Base-by-base conservation (phyloP, 228 moss, liverwort and hornwort genomes). In the Sphagnum fallax region DNA sequence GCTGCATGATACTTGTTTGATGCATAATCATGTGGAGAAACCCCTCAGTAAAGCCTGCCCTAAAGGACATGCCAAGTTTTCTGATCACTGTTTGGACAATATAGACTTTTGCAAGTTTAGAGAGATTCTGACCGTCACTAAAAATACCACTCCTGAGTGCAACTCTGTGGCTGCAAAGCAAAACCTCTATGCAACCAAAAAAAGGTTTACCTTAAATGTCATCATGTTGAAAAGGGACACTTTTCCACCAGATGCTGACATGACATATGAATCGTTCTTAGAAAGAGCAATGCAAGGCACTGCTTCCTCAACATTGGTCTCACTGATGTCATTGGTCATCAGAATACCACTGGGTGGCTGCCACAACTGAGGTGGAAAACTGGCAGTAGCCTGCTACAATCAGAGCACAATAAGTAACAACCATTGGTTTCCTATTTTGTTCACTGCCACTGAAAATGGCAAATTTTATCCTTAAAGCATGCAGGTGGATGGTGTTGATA, bases 161-260 rank as follows among this genome's bases (percentile, higher is more conserved):
- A 32, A 32, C 1, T 32, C 32, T 32, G 2, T 32, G 32, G 32
- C 32, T 32, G 32, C 32, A 32, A 32, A 32, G 32, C 32, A 32
- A 32, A 32, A 32, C 32, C 32, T 32, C 32, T 32, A 32, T 32
- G 32, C 32, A 32, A 14, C 14, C 60, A 60, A 11, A 60, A 60
- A 60, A 60, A 60, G 13, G 13, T 4, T 62, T 67, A 97, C 97
- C 97, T 97, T 97, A 67, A 97, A 97, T 32, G 97, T 97, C 97
- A 97, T 97, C 97, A 97, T 97, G 69, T 97, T 97, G 72, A 97
- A 97, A 63, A 97, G 72, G 47, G 97, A 97, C 49, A 97, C 97
- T 74, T 97, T 97, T 73, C 97, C 97, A 52, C 97, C 97, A 0
- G 97, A 97, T 47, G 97, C 97, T 64, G 97, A 97, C 97, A 97